Base-by-base conservation (phyloP, 768 basidiomycete species). In the Amanita pseudoporphyria region DNA sequence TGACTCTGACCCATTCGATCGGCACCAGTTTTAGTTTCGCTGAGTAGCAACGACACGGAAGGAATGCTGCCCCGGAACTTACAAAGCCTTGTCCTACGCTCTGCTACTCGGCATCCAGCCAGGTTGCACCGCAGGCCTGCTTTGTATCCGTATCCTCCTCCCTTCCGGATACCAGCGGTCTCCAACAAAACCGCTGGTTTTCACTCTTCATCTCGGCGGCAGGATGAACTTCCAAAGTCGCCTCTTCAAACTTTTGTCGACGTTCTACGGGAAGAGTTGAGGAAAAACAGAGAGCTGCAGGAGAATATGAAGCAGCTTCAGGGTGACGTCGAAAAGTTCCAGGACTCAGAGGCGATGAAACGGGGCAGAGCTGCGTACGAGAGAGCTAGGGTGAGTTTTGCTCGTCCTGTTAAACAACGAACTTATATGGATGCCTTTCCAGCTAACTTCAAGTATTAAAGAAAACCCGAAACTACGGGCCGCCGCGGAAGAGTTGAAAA, bases 231-330 rank as follows among this genome's bases (percentile, higher is more conserved):
- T 3, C 87, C 87, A 3, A 90, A 88, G 63, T 96, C 92, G 3
- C 96, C 96, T 1, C 97, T 96, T 61, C 85, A 89, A 65, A 92
- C 92, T 2, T 99, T 99, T 56, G 92, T 97, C 6, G 88, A 98
- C 30, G 92, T 94, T 16, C 71, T 99, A 39, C 81, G 78, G 57
- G 93, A 96, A 47, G 96, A 99, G 68, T 68, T 99, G 39, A 75
- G 80, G 63, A 98, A 97, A 74, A 95, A 90, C 62, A 71, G 92
- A 55, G 94, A 95, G 64, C 73, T 96, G 44, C 91, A 95, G 69
- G 94, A 98, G 30, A 95, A 95, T 67, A 86, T 97, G 42, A 94
- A 93, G 71, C 91, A 96, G 68, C 75, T 99, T 14, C 91, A 95
- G 68, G 96, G 96, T 54, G 93, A 98, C 65, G 95, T 96, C 32